phyloP scores from a whole-genome alignment of 371 early-diverging fungal species.

The Mortierella polycephala region DNA sequence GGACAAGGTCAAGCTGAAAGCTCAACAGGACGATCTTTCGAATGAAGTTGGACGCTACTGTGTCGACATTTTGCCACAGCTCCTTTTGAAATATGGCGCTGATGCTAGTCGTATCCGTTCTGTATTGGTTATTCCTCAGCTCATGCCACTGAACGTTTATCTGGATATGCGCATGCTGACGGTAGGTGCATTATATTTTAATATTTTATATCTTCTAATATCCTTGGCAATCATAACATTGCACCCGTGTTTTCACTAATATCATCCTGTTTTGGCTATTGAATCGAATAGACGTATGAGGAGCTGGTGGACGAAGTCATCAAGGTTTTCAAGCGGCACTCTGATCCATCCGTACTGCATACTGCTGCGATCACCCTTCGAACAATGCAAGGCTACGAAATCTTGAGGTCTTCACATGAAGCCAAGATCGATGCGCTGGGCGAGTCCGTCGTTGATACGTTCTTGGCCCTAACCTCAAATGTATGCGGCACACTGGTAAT shows the following conservation, averaged over 20 bases:
- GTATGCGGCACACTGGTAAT: constrained; percentile 9
- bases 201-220: not conserved
- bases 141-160: constrained; percentile 72
- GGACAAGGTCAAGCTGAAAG: constrained; percentile 52
- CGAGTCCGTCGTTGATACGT: constrained; percentile 57
- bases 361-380: constrained; percentile 58
- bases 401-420: constrained; percentile 55
- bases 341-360: constrained; percentile 52
- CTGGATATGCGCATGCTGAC: constrained; percentile 71
- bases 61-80: constrained; percentile 64
- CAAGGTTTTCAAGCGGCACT: constrained; percentile 66
- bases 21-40: constrained; percentile 46
- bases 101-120: constrained; percentile 65
- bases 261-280: not conserved
- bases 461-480: constrained; percentile 44
- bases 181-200: constrained; percentile 45
- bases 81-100: constrained; percentile 74
- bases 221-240: not conserved
- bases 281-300: constrained; percentile 61
- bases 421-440: constrained; percentile 56
- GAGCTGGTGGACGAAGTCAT: constrained; percentile 68
- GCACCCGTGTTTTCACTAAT: not conserved
- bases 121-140: constrained; percentile 64
- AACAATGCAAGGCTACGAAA: constrained; percentile 56
- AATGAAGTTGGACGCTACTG: constrained; percentile 68